Percentiles rank a stretch among this genome's conserved stretches.
Evolutionary conservation across 164 flowering plant species (phyloP).

Genomic region (Berberis thunbergii): DNA sequence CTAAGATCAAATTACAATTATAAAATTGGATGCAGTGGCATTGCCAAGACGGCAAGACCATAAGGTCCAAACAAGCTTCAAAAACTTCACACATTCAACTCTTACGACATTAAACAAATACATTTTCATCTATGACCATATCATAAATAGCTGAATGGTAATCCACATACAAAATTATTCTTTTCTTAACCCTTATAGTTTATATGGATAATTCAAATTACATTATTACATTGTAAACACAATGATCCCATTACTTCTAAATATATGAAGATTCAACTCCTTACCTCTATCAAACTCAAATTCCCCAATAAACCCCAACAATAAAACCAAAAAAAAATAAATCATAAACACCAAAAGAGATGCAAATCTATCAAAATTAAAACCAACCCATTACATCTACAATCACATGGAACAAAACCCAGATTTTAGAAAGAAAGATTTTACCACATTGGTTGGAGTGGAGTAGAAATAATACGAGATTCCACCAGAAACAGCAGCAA

Average conservation of each 20-base stretch:
- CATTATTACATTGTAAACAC: not conserved
- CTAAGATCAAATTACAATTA: not conserved
- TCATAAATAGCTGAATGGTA: no score
- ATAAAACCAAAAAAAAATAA: no score
- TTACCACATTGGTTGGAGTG: constrained; percentile 50
- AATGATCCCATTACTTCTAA: not conserved
- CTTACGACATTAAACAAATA: no score
- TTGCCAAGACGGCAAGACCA: not conserved
- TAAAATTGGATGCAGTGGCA: not conserved
- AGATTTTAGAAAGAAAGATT: not conserved
- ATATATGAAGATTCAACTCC: not conserved
- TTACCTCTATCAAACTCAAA: not conserved
- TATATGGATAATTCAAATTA: no score
- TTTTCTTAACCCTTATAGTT: no score
- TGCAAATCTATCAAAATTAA: not conserved
- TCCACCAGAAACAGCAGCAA: constrained; percentile 74
- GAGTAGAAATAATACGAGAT: constrained; percentile 39
- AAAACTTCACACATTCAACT: not conserved
- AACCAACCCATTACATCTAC: constrained; percentile 1
- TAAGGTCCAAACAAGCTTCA: not conserved
- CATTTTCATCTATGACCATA: no score
- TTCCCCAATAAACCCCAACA: not conserved
- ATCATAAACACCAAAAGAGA: not conserved
- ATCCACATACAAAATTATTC: no score
- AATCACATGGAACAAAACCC: not conserved